Percentiles rank a stretch among this genome's conserved stretches.
Conservation (phyloP, 2,329 filamentous ascomycete genomes). For the Sarocladium strictum region DNA sequence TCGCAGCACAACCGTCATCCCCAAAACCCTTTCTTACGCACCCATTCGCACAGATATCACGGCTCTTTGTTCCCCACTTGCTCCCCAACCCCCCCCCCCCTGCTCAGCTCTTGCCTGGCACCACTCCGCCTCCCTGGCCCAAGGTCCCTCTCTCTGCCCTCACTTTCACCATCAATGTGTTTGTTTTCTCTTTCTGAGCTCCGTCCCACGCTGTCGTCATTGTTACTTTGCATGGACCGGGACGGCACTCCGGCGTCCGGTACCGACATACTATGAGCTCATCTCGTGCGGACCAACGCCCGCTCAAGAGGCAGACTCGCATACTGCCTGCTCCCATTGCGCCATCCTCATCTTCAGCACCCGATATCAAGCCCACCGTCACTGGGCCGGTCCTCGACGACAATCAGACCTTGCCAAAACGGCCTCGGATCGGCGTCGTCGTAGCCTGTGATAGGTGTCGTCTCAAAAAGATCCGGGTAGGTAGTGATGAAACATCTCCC, state of each 20-base stretch:
- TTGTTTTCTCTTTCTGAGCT: neutral
- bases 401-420: neutral
- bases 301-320: neutral
- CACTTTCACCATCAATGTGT: neutral
- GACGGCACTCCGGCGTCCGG: neutral
- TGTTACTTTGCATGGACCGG: neutral
- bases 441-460: constrained; percentile 3
- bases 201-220: neutral
- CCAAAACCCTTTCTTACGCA: no score
- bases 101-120: no score
- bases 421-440: neutral
- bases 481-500: neutral
- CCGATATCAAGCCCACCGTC: neutral
- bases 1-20: no score
- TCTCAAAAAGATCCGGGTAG: constrained; percentile 6
- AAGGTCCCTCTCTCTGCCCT: no score
- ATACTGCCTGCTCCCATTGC: neutral
- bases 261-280: neutral
- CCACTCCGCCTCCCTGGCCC: no score
- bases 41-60: no score
- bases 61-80: no score
- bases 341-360: neutral
- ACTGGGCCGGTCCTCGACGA: neutral
- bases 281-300: neutral
- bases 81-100: no score